phyloP scores from a whole-genome alignment of 2,329 filamentous ascomycete genomes.

The Fusarium pseudograminearum region DNA sequence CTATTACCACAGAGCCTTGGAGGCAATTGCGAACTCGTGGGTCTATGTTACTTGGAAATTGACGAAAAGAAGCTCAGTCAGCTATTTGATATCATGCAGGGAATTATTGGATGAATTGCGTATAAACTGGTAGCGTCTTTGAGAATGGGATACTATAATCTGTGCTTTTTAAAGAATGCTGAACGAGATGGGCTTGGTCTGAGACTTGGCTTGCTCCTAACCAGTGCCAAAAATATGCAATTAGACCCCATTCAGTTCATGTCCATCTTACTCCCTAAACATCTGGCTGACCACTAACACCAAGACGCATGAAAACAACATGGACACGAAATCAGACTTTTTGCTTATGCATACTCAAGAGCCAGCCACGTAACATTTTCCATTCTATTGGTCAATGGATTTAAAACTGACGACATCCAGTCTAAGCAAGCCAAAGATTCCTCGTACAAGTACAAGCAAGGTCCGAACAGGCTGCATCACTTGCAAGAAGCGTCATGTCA shows the following conservation, averaged over 20 bases:
- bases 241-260: background rate
- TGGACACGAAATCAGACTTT: background rate
- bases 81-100: background rate
- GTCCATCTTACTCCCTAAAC: background rate
- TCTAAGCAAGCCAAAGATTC: slow-evolving; percentile 18
- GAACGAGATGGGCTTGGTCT: background rate
- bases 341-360: background rate
- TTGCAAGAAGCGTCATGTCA: slow-evolving; percentile 44
- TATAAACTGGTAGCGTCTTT: background rate
- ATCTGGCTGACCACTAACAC: background rate
- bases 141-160: background rate
- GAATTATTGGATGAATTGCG: background rate
- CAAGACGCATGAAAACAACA: background rate
- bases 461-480: slow-evolving; percentile 43
- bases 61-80: background rate
- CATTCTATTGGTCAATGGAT: rapidly evolving
- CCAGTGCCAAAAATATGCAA: background rate
- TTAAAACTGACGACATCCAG: background rate
- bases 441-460: slow-evolving; percentile 39
- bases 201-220: background rate
- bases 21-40: background rate
- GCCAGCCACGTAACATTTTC: background rate
- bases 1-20: no score
- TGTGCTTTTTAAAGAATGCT: background rate
- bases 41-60: background rate